phyloP scores from a whole-genome alignment of 2,329 filamentous ascomycete genomes.

The Sarocladiaceae sp. region DNA sequence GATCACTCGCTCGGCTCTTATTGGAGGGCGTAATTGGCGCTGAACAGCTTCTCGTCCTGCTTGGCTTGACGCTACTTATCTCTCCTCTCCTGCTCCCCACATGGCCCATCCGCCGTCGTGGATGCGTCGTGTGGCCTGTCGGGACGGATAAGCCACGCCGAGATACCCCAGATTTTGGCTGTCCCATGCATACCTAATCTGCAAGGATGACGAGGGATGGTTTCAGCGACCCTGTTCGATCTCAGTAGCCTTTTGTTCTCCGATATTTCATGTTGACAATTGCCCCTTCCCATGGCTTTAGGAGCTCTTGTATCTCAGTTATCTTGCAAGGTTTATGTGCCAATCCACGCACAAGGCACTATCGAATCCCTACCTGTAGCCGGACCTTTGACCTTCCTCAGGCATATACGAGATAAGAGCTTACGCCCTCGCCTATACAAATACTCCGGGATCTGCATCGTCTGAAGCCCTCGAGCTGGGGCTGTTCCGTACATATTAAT shows the following conservation, averaged over 20 bases:
- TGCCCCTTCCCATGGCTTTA: too few relatives aligned
- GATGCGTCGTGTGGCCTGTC: not conserved
- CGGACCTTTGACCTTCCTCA: not conserved
- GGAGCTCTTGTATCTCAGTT: too few relatives aligned
- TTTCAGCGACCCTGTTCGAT: not conserved
- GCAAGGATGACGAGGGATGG: not conserved
- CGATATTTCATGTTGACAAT: too few relatives aligned
- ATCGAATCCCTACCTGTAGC: too few relatives aligned
- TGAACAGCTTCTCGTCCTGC: not conserved
- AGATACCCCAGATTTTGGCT: constrained; percentile 1
- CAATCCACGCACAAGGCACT: too few relatives aligned
- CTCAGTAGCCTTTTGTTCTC: not conserved
- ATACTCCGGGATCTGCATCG: not conserved
- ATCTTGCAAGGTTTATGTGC: too few relatives aligned
- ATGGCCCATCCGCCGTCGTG: not conserved
- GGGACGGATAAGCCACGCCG: not conserved
- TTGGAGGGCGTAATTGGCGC: constrained; percentile 2
- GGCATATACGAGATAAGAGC: not conserved
- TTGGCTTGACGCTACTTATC: too few relatives aligned
- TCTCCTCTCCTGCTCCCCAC: too few relatives aligned
- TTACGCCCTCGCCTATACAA: not conserved
- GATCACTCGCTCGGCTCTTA: not conserved
- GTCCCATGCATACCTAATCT: not conserved
- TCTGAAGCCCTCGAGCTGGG: too few relatives aligned
- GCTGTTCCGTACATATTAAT: too few relatives aligned